Evolutionary conservation across 1,284 basidiomycete species (phyloP), one percentile per base, ranked within the genome.

Genomic region (Moniliella sp.): DNA sequence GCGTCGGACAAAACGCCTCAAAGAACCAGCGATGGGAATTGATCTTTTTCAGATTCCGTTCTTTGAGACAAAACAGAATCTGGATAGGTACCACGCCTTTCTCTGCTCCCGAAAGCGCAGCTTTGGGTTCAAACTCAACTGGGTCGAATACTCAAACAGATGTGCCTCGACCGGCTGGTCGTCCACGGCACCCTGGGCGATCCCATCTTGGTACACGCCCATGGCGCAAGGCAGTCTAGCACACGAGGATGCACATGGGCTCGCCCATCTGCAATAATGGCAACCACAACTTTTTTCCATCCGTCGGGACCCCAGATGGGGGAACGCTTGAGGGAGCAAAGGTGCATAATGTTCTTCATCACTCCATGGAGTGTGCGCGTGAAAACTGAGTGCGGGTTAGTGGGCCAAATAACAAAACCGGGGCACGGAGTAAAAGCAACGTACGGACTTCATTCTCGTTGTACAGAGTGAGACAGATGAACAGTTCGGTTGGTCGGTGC

Each of bases 391-490:
- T n/a, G n/a, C n/a, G n/a, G n/a, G n/a, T n/a, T n/a, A n/a, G n/a
- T n/a, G n/a, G n/a, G n/a, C n/a, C n/a, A n/a, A n/a, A n/a, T n/a
- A n/a, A n/a, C n/a, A n/a, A n/a, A n/a, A n/a, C n/a, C n/a, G n/a
- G n/a, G n/a, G n/a, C n/a, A n/a, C n/a, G n/a, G n/a, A n/a, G n/a
- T n/a, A n/a, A n/a, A n/a, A n/a, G n/a, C n/a, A n/a, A n/a, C n/a
- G n/a, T n/a, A n/a, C n/a, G n/a, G n/a, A n/a, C n/a, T n/a, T n/a
- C 45, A 31, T 47, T 42, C 28, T 47, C 47, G 31, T 56, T 54
- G 44, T 56, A 55, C 51, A 57, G 56, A 25, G 54, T 57, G 19
- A 57, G 34, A 14, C 47, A 45, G 34, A 57, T 55, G 37, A 57
- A 53, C 25, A 57, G 45, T 37, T 57, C 54, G 7, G 45, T 37